A percentile compares a stretch with the other conserved stretches of the same genome.
phyloP scores from a whole-genome alignment of 805 yeast genomes.

The Phaffomyces opuntiae region DNA sequence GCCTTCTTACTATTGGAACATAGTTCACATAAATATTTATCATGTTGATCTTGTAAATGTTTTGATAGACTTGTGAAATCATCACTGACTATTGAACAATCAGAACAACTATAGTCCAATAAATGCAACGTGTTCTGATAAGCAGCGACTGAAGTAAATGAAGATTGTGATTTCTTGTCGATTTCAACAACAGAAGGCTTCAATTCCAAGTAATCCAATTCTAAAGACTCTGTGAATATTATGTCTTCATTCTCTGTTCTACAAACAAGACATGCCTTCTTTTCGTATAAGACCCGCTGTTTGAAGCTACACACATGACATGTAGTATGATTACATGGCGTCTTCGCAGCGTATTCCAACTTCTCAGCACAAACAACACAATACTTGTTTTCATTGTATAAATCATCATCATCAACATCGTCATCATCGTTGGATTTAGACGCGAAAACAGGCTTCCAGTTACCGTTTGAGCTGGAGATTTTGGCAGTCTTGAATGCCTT shows the following conservation, averaged over 20 bases:
- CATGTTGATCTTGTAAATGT: conserved; percentile 63
- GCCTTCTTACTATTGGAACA: conserved; percentile 75
- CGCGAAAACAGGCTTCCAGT: conserved; percentile 7
- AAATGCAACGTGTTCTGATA: conserved; percentile 42
- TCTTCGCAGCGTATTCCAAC: conserved; percentile 54
- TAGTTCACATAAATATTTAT: conserved; percentile 58
- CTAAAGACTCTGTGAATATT: conserved; percentile 46
- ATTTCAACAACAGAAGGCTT: not conserved
- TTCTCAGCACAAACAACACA: conserved; percentile 85
- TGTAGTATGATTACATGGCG: conserved; percentile 79
- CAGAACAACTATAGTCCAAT: conserved; percentile 45
- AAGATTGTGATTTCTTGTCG: not conserved
- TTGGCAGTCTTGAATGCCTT: too few relatives aligned
- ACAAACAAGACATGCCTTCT: conserved; percentile 75
- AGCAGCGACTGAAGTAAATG: conserved; percentile 49
- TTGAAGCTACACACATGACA: conserved; percentile 82
- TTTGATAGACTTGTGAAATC: conserved; percentile 52
- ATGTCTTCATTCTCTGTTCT: conserved; percentile 59
- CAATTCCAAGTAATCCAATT: conserved; percentile 33
- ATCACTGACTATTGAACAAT: conserved; percentile 23
- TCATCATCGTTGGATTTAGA: not conserved
- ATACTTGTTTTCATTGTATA: conserved; percentile 33
- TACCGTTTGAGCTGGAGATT: not conserved
- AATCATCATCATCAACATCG: conserved; percentile 21
- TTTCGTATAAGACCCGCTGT: conserved; percentile 72